A percentile compares a stretch with the other conserved stretches of the same genome.
Conservation (phyloP, 2,329 filamentous ascomycete genomes). For the Ceratocystis cubensis region DNA sequence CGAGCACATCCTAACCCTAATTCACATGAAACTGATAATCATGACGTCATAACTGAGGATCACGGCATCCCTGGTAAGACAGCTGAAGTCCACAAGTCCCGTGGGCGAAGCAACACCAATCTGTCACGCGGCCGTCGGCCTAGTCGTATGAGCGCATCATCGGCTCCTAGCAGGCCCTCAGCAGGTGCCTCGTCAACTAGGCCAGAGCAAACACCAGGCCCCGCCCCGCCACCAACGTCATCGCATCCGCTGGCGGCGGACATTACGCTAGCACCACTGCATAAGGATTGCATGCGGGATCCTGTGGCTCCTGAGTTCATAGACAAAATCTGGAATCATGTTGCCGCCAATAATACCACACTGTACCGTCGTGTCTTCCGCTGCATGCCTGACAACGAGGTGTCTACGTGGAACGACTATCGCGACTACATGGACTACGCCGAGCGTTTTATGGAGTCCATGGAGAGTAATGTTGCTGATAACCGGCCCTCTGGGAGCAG, state of each 20-base stretch:
- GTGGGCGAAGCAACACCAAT: slow-evolving; percentile 22
- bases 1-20: slow-evolving; percentile 68
- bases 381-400: slow-evolving; percentile 93
- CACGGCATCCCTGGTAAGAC: slow-evolving; percentile 45
- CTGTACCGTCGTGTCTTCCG: slow-evolving; percentile 88
- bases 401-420: slow-evolving; percentile 87
- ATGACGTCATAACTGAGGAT: slow-evolving; percentile 50
- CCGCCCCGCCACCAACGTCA: slow-evolving; percentile 17
- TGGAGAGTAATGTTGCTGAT: slow-evolving; percentile 39
- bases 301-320: slow-evolving; percentile 73
- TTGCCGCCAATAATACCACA: slow-evolving; percentile 90
- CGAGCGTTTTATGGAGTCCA: slow-evolving; percentile 60
- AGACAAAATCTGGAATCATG: slow-evolving; percentile 73
- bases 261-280: slow-evolving; percentile 59
- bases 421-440: slow-evolving; percentile 69
- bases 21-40: slow-evolving; percentile 59
- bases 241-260: slow-evolving; percentile 50
- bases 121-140: slow-evolving; percentile 24
- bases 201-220: slow-evolving; percentile 18
- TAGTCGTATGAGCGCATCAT: slow-evolving; percentile 14
- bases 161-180: slow-evolving; percentile 22
- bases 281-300: slow-evolving; percentile 89
- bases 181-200: slow-evolving; percentile 17
- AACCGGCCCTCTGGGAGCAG: slow-evolving; percentile 34
- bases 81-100: slow-evolving; percentile 30